Conservation (phyloP, 2,329 filamentous ascomycete species). For the Escovopsis weberi region DNA sequence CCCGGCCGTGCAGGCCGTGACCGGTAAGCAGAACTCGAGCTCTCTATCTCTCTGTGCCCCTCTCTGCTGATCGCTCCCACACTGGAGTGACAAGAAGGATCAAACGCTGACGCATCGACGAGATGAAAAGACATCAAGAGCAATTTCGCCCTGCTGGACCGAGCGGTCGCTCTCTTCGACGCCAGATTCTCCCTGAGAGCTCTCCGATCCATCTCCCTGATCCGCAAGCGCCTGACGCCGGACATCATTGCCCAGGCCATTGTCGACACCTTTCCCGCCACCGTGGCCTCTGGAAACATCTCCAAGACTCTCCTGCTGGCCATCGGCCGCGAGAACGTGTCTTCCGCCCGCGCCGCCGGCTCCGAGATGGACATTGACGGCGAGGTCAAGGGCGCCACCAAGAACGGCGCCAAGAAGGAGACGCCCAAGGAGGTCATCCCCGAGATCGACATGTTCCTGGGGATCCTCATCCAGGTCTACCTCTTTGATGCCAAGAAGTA, state of each 20-base stretch:
- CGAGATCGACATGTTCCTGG: constrained; percentile 79
- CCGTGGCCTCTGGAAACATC: constrained; percentile 38
- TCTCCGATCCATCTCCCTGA: constrained; percentile 84
- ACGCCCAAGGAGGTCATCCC: constrained; percentile 64
- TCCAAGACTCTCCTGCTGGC: constrained; percentile 57
- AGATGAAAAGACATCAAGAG: constrained; percentile 66
- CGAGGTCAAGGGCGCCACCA: constrained; percentile 35
- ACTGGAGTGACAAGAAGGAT: too few species aligned
- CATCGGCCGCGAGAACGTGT: constrained; percentile 50
- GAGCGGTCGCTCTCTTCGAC: constrained; percentile 86
- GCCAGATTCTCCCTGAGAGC: constrained; percentile 88
- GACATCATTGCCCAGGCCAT: constrained; percentile 72
- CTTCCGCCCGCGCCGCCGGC: constrained; percentile 30
- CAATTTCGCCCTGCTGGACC: constrained; percentile 84
- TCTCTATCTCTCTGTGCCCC: not conserved
- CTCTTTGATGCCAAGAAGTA: constrained; percentile 76
- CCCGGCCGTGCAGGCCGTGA: constrained; percentile 42
- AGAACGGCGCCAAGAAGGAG: constrained; percentile 44
- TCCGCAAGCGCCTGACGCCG: constrained; percentile 78
- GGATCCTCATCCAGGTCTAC: constrained; percentile 74
- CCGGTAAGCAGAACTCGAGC: constrained; percentile 31
- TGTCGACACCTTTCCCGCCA: constrained; percentile 59
- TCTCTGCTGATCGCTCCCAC: not conserved
- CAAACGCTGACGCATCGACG: not conserved
- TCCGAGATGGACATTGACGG: constrained; percentile 62